phyloP scores from a whole-genome alignment of 129 eudicot genomes.

The Tagetes patula region DNA sequence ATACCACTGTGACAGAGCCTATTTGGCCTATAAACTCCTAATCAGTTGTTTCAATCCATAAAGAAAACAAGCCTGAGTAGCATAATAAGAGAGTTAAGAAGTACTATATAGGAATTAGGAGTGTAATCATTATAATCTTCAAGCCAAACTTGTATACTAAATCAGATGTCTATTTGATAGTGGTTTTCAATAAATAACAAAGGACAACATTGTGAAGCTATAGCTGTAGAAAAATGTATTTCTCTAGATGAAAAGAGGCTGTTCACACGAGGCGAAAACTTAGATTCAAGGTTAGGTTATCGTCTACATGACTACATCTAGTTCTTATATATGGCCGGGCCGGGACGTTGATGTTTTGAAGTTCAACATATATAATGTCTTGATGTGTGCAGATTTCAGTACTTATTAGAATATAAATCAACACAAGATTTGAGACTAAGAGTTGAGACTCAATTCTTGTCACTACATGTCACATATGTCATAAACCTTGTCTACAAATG shows the following conservation, averaged over 20 bases:
- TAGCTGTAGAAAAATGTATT: not conserved
- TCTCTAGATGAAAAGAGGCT: not conserved
- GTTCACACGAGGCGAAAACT: not conserved
- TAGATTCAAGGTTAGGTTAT: not conserved
- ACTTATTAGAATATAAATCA: not conserved
- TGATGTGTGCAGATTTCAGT: not conserved
- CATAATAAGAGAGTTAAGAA: no score
- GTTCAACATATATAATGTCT: not conserved
- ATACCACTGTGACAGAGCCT: no score
- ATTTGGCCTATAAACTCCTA: no score
- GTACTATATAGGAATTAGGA: no score
- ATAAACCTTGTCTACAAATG: constrained; percentile 15
- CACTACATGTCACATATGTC: constrained; percentile 2
- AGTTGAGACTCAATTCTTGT: constrained; percentile 1
- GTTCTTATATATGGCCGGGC: not conserved
- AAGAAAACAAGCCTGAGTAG: no score
- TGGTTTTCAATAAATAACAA: constrained; percentile 11
- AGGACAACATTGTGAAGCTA: constrained; percentile 4
- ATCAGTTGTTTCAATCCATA: no score
- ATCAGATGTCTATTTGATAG: not conserved
- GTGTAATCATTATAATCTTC: no score
- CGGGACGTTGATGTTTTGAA: not conserved
- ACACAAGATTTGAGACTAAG: not conserved
- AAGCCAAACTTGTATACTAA: not conserved
- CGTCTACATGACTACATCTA: no score